phyloP scores from a whole-genome alignment of 345 rosid genomes.

The Xanthoceras sorbifolium region DNA sequence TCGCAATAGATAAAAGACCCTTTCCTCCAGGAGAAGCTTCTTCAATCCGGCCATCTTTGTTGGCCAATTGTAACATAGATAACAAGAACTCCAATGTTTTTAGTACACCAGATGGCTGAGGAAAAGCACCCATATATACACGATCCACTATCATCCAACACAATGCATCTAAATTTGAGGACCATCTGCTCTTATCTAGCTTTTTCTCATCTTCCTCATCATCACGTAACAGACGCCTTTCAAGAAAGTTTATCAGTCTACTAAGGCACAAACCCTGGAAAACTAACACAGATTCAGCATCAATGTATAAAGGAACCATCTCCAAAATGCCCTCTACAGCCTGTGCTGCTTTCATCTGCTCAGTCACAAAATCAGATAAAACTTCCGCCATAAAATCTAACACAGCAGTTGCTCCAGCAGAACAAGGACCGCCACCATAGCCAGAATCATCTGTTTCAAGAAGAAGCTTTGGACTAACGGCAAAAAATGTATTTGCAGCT shows the following conservation, averaged over 20 bases:
- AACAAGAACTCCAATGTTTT: slow-evolving; percentile 87
- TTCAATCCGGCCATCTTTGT: slow-evolving; percentile 97
- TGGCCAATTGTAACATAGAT: slow-evolving; percentile 95
- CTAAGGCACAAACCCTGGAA: slow-evolving; percentile 95
- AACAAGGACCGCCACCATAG: slow-evolving; percentile 98
- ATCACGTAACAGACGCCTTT: slow-evolving; percentile 96
- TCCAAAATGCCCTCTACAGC: slow-evolving; percentile 82
- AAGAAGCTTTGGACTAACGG: slow-evolving; percentile 71
- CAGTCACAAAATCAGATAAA: slow-evolving; percentile 85
- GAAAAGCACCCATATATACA: slow-evolving; percentile 94
- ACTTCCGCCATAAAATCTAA: slow-evolving; percentile 97
- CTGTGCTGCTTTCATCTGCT: slow-evolving; percentile 87
- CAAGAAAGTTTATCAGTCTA: slow-evolving; percentile 93
- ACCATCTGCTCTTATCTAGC: slow-evolving; percentile 91
- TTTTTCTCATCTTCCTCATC: slow-evolving; percentile 97
- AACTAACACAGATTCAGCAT: slow-evolving; percentile 83
- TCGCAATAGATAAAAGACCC: slow-evolving; percentile 79
- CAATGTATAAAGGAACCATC: slow-evolving; percentile 85
- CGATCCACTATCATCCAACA: slow-evolving; percentile 99
- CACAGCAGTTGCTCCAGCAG: slow-evolving; percentile 96
- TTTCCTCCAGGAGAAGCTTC: slow-evolving; percentile 87
- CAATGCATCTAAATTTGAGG: slow-evolving; percentile 87
- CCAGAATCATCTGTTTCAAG: slow-evolving; percentile 92
- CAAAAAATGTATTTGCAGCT: slow-evolving; percentile 50
- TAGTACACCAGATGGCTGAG: slow-evolving; percentile 79